A percentile compares a stretch with the other conserved stretches of the same genome.
Conservation (phyloP, 2,329 filamentous ascomycete genomes). For the Pseudogymnoascus sp. region DNA sequence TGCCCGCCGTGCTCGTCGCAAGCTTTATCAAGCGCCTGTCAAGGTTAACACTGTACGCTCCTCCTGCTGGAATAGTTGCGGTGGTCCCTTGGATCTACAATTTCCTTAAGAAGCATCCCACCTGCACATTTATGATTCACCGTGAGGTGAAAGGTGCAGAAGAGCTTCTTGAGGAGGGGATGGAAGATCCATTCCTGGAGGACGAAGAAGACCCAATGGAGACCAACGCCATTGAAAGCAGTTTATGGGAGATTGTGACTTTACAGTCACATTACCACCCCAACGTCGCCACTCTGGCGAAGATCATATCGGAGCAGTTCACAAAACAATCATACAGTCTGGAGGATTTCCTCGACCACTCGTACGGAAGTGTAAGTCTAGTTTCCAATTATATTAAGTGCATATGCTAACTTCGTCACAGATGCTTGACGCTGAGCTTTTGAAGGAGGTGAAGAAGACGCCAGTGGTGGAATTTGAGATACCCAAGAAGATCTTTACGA, state of each 20-base stretch:
- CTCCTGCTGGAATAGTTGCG: slow-evolving; percentile 80
- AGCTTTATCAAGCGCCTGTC: slow-evolving; percentile 95
- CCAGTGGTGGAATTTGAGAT: slow-evolving; percentile 93
- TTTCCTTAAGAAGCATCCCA: slow-evolving; percentile 79
- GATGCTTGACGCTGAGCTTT: slow-evolving; percentile 78
- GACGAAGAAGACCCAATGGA: slow-evolving; percentile 74
- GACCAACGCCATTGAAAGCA: slow-evolving; percentile 83
- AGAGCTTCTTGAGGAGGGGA: slow-evolving; percentile 51
- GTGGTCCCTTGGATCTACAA: slow-evolving; percentile 95
- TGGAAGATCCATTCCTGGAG: slow-evolving; percentile 68
- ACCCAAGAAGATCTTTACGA: slow-evolving; percentile 42
- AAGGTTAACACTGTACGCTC: slow-evolving; percentile 75
- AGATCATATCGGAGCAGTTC: slow-evolving; percentile 93
- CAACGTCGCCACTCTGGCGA: slow-evolving; percentile 87
- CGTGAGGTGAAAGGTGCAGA: slow-evolving; percentile 57
- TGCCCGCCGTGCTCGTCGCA: slow-evolving; percentile 82
- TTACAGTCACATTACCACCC: slow-evolving; percentile 92
- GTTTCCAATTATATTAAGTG: neutral
- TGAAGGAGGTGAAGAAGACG: slow-evolving; percentile 74
- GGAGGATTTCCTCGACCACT: slow-evolving; percentile 97
- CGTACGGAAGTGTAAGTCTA: slow-evolving; percentile 66
- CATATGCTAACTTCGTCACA: slow-evolving; percentile 34
- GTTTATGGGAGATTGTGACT: slow-evolving; percentile 89
- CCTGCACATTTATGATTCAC: slow-evolving; percentile 94
- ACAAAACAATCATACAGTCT: slow-evolving; percentile 91